phyloP scores from a whole-genome alignment of 805 yeast genomes.

The Pichia heedii region DNA sequence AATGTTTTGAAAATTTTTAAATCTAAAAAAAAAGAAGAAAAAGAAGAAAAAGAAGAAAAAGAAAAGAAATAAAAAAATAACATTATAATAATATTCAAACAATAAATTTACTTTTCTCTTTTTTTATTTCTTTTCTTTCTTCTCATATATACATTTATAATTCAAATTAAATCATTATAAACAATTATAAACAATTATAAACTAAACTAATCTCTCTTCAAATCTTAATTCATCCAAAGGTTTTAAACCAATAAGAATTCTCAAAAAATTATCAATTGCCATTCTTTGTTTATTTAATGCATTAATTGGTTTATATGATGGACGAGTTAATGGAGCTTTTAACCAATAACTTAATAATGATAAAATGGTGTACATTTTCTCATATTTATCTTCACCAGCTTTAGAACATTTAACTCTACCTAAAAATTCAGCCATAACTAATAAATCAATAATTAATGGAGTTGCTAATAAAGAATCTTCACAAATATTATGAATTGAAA shows the following conservation, averaged over 20 bases:
- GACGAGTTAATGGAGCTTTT: slow-evolving; percentile 90
- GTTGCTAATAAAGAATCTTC: slow-evolving; percentile 94
- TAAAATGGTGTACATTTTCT: slow-evolving; percentile 73
- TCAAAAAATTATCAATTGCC: slow-evolving; percentile 83
- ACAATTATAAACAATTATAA: too few species aligned
- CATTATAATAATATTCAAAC: not conserved
- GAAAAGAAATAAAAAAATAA: not conserved
- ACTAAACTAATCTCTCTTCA: slow-evolving; percentile 66
- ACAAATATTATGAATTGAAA: slow-evolving; percentile 90
- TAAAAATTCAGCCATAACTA: slow-evolving; percentile 82
- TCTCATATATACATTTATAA: too few species aligned
- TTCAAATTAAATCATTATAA: too few species aligned
- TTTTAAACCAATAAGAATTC: slow-evolving; percentile 84
- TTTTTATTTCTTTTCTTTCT: too few species aligned
- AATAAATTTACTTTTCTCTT: too few species aligned
- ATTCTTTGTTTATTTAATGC: slow-evolving; percentile 92
- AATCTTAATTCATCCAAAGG: slow-evolving; percentile 86
- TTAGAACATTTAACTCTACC: slow-evolving; percentile 76
- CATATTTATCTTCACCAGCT: slow-evolving; percentile 39
- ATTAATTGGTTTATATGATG: slow-evolving; percentile 83
- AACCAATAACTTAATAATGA: slow-evolving; percentile 90
- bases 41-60: not conserved
- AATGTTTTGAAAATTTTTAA: slow-evolving; percentile 68
- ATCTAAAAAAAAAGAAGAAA: not conserved
- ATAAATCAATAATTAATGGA: slow-evolving; percentile 86